Base-by-base conservation (phyloP, 306 rosid species). In the Cercis canadensis region DNA sequence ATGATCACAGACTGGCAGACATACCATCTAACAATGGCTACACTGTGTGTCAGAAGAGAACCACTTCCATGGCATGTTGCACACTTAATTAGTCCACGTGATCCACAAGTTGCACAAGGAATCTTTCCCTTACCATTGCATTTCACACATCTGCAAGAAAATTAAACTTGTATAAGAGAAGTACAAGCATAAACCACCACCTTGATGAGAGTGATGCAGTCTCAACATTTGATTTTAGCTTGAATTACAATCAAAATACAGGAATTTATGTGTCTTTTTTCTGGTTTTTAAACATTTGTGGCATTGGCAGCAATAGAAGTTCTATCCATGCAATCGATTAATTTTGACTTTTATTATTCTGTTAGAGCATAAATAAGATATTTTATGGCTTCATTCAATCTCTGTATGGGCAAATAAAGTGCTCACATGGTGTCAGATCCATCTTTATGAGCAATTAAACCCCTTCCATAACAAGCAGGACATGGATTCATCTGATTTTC, bases 361-460 rank as follows among this genome's bases (percentile, higher is more conserved):
- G 51, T 51, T 34, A 44, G 31, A 69, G 46, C 21, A 2, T 31
- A 75, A 52, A 73, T 32, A 55, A 43, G 39, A 21, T 33, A 72
- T 57, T 43, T 13, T 17, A 21, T 39, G 19, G 71, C 14, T 75
- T 49, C 62, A 77, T 33, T 36, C 45, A 65, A 7, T 47, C 59
- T 31, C 8, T 44, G 52, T 50, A 45, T 44, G n/a, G 54, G 40
- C 61, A 46, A 41, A 29, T 7, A 58, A 75, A 75, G 19, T 62
- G 74, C 96, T 84, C 77, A 94, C 97, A 80, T 51, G 39, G 97
- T 70, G 75, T 94, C 99, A 67, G 99, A 91, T 78, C 97, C 99
- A 86, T 94, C 99, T 76, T 65, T 86, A 74, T 89, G 99, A 75
- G 99, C 99, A 76, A 94, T 83, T 80, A 91, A 87, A 73, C 99